These are phyloP conservation scores for Ogataea methanolica DNA, from an alignment of 805 yeast genomes.

Conservation along the genomic window DNA sequence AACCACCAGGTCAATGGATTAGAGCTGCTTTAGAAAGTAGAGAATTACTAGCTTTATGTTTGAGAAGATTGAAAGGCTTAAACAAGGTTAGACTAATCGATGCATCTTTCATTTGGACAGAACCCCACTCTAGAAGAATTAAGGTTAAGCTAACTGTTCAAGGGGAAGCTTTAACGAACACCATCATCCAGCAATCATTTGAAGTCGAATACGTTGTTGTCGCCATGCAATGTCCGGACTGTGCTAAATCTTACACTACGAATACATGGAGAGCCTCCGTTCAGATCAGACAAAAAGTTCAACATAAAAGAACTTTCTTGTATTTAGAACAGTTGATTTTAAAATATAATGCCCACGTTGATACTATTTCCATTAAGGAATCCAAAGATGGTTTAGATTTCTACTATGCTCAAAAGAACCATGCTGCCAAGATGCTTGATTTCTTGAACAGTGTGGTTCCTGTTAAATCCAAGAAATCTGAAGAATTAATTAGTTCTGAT, in stretches of 20 bases:
- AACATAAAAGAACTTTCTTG: conserved; percentile 93
- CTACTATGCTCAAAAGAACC: conserved; percentile 81
- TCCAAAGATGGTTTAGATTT: conserved; percentile 93
- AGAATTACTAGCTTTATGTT: conserved; percentile 85
- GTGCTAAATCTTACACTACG: conserved; percentile 95
- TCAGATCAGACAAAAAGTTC: conserved; percentile 95
- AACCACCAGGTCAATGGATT: conserved; percentile 94
- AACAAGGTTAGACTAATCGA: conserved; percentile 82
- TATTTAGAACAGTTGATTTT: conserved; percentile 93
- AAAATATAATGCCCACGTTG: conserved; percentile 88
- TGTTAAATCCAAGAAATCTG: conserved; percentile 73
- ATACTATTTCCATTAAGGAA: conserved; percentile 90
- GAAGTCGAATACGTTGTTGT: conserved; percentile 91
- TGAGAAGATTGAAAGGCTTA: conserved; percentile 83
- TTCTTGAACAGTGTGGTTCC: conserved; percentile 85
- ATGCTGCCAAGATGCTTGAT: conserved; percentile 92
- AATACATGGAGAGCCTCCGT: conserved; percentile 98
- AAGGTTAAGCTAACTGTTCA: conserved; percentile 89
- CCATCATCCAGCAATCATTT: conserved; percentile 89
- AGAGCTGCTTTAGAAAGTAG: conserved; percentile 86
- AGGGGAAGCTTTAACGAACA: conserved; percentile 91
- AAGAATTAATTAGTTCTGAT: conserved; percentile 87
- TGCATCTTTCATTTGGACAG: conserved; percentile 97
- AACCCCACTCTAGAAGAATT: conserved; percentile 95
- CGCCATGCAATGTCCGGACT: conserved; percentile 97